Percentiles rank a stretch among this genome's conserved stretches.
Conservation (phyloP, 2,329 filamentous ascomycete genomes). For the Talaromyces sp. region DNA sequence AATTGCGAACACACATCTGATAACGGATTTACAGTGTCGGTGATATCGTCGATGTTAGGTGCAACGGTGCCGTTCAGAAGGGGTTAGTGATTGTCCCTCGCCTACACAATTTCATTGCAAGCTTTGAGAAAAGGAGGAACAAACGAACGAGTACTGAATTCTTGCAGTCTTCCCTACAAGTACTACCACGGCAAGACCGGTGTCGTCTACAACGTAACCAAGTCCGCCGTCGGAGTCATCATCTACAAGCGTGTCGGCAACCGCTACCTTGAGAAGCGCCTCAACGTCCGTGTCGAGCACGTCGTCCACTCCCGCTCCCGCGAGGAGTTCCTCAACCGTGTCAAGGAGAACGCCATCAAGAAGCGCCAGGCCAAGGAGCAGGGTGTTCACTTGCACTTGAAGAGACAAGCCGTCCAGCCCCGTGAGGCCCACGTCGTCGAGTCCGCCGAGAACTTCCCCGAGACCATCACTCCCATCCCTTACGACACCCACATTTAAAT, state of each 20-base stretch:
- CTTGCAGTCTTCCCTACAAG: constrained; percentile 89
- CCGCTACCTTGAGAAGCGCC: constrained; percentile 99
- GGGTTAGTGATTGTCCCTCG: constrained; percentile 61
- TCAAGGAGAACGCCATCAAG: constrained; percentile 92
- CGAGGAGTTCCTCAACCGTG: constrained; percentile 92
- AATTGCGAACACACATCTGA: constrained; percentile 42
- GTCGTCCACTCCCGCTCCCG: constrained; percentile 89
- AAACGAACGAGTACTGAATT: background rate
- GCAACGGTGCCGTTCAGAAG: constrained; percentile 98
- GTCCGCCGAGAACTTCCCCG: constrained; percentile 76
- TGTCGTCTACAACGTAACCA: constrained; percentile 98
- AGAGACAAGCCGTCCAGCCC: constrained; percentile 80
- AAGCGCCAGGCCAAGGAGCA: constrained; percentile 90
- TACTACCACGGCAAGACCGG: constrained; percentile 99
- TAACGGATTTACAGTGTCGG: constrained; percentile 64
- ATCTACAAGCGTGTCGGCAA: constrained; percentile 99
- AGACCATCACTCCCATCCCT: constrained; percentile 85
- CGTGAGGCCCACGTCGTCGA: constrained; percentile 77
- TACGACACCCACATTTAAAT: constrained; percentile 98
- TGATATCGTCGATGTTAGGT: constrained; percentile 98
- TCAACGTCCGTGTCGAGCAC: constrained; percentile 99
- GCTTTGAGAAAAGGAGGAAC: background rate
- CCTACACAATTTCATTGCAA: background rate
- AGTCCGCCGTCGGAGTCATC: constrained; percentile 95
- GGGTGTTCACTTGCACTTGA: constrained; percentile 83